phyloP scores from a whole-genome alignment of 495 filamentous ascomycete genomes.

The Aspergillus sclerotiicarbonarius region DNA sequence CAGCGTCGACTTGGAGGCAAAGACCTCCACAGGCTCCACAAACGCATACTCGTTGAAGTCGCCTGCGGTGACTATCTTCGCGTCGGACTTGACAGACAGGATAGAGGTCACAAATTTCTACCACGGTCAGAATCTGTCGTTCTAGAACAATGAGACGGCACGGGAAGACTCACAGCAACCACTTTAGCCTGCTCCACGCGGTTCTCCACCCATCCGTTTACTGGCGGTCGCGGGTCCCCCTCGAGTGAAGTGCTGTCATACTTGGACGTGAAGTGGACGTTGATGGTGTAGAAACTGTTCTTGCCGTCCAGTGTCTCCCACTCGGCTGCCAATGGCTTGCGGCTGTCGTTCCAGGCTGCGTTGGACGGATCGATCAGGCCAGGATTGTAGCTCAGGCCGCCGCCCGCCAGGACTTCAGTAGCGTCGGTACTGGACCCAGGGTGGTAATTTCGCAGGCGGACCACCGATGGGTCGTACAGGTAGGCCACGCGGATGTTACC shows the following conservation, averaged over 20 bases:
- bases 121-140: background rate
- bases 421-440: conserved; percentile 40
- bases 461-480: conserved; percentile 51
- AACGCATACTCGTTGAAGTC: conserved; percentile 66
- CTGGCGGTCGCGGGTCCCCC: conserved; percentile 57
- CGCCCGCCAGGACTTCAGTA: conserved; percentile 47
- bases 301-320: conserved; percentile 49
- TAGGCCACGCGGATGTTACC: conserved; percentile 66
- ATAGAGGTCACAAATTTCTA: conserved; percentile 40
- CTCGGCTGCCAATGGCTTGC: conserved; percentile 58
- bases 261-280: conserved; percentile 58
- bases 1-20: conserved; percentile 39
- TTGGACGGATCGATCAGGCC: conserved; percentile 57
- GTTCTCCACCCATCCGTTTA: conserved; percentile 54
- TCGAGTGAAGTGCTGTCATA: conserved; percentile 55
- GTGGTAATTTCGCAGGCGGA: conserved; percentile 49
- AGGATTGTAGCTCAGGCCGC: conserved; percentile 55
- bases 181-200: conserved; percentile 47
- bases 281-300: conserved; percentile 55
- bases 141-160: background rate
- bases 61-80: conserved; percentile 49
- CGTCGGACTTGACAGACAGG: conserved; percentile 38
- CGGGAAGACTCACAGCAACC: conserved; percentile 39
- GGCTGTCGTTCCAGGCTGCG: conserved; percentile 47
- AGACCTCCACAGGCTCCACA: conserved; percentile 47